Percentiles rank a stretch among this genome's conserved stretches.
phyloP scores from a whole-genome alignment of 345 rosid genomes.

The Eucalyptus sp. region DNA sequence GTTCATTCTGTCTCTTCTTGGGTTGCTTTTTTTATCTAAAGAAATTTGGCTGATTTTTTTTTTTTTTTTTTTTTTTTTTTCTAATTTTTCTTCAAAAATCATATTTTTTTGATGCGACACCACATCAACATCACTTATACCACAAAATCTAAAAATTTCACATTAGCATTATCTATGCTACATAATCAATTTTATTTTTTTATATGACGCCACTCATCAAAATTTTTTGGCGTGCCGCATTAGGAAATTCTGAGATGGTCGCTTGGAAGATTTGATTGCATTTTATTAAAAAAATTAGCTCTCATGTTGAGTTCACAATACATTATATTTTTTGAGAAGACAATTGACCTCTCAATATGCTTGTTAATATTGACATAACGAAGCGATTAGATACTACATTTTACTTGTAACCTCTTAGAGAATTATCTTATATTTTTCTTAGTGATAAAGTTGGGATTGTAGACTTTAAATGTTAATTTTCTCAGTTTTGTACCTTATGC shows the following conservation, averaged over 20 bases:
- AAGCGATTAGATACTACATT: too few species aligned
- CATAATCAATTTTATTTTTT: too few species aligned
- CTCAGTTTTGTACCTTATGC: too few species aligned
- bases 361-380: too few species aligned
- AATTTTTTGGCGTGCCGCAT: background rate
- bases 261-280: background rate
- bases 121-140: background rate
- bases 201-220: background rate
- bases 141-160: background rate
- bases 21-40: background rate
- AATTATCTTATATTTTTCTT: too few species aligned
- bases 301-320: background rate
- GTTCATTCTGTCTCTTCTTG: background rate
- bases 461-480: too few species aligned
- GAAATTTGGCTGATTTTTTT: background rate
- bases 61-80: too few species aligned
- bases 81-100: too few species aligned
- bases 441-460: too few species aligned
- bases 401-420: too few species aligned
- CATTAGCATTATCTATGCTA: background rate
- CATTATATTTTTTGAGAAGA: fast-evolving
- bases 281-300: background rate
- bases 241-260: background rate
- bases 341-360: too few species aligned
- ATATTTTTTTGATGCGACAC: fast-evolving